Percentiles rank a stretch among this genome's conserved stretches.
These are phyloP conservation scores for Penicillium waksmanii DNA, from an alignment of 495 filamentous ascomycete species.

Conservation along the genomic window DNA sequence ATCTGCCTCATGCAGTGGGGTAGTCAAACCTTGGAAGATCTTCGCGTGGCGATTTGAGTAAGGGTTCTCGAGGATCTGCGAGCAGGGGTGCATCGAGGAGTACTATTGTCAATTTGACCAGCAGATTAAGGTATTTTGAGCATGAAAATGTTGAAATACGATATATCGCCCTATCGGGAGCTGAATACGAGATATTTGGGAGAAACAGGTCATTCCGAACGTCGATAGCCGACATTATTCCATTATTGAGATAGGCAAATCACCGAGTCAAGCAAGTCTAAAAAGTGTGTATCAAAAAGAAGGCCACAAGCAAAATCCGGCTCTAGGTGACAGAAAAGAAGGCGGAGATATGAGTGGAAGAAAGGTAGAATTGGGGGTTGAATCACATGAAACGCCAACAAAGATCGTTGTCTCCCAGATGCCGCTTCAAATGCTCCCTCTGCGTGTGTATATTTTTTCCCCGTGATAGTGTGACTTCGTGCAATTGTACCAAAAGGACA, in stretches of 20 bases:
- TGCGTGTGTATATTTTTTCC: slow-evolving; percentile 30
- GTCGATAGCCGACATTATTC: slow-evolving; percentile 15
- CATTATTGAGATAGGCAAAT: slow-evolving; percentile 21
- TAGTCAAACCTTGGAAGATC: too few species aligned
- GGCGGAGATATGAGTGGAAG: slow-evolving; percentile 26
- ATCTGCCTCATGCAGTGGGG: too few species aligned
- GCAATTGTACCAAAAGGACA: slow-evolving; percentile 28
- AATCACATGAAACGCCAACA: slow-evolving; percentile 41
- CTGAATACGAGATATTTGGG: neutral
- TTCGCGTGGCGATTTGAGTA: too few species aligned
- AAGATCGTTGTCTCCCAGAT: slow-evolving; percentile 36
- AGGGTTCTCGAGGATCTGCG: too few species aligned
- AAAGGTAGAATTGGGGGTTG: slow-evolving; percentile 24
- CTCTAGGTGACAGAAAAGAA: slow-evolving; percentile 26
- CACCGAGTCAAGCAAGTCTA: slow-evolving; percentile 27
- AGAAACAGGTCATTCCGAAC: neutral
- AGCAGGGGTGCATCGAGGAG: too few species aligned
- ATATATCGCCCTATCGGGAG: neutral
- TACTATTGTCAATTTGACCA: too few species aligned
- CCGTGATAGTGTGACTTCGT: slow-evolving; percentile 31
- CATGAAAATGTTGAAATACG: neutral
- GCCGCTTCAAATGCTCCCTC: slow-evolving; percentile 38
- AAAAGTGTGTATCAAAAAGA: slow-evolving; percentile 25
- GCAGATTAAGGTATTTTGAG: neutral
- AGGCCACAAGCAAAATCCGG: slow-evolving; percentile 19